phyloP scores from a whole-genome alignment of 2,329 filamentous ascomycete genomes.

The Phyllosticta citriasiana region DNA sequence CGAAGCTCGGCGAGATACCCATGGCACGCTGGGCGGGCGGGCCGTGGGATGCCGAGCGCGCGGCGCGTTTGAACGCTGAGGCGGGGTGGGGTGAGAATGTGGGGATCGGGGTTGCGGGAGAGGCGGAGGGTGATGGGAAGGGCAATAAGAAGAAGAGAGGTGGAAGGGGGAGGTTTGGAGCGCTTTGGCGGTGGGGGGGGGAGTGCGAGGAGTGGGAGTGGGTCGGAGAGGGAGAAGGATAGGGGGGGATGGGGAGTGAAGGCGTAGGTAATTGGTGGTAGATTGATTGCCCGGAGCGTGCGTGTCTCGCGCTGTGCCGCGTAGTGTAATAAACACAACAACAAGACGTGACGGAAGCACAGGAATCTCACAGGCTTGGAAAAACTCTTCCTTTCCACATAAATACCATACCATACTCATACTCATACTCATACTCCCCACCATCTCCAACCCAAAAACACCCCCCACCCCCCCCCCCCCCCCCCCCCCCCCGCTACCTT shows the following conservation, averaged over 20 bases:
- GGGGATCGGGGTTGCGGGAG: background rate
- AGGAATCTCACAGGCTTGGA: too few relatives aligned
- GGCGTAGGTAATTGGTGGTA: too few relatives aligned
- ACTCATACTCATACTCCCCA: background rate
- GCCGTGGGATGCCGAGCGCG: slow-evolving; percentile 34
- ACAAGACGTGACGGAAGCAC: too few relatives aligned
- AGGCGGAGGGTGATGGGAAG: background rate
- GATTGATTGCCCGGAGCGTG: too few relatives aligned
- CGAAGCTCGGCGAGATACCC: slow-evolving; percentile 40
- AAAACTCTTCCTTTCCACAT: too few relatives aligned
- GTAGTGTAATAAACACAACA: too few relatives aligned
- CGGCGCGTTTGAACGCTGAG: slow-evolving; percentile 31
- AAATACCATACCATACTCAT: too few relatives aligned
- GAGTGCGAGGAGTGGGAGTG: background rate
- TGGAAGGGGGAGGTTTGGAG: background rate
- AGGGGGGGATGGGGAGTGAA: background rate
- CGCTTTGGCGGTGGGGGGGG: background rate
- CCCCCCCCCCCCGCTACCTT: background rate
- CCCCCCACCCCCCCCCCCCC: background rate
- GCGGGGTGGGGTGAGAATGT: slow-evolving; percentile 23
- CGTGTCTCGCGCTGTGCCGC: too few relatives aligned
- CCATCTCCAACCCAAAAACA: background rate
- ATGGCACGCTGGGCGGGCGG: slow-evolving; percentile 31
- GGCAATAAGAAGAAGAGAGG: background rate
- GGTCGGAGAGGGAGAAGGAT: background rate